A percentile compares a stretch with the other conserved stretches of the same genome.
phyloP scores from a whole-genome alignment of 2,329 filamentous ascomycete species.

The Pseudogymnoascus sp. region DNA sequence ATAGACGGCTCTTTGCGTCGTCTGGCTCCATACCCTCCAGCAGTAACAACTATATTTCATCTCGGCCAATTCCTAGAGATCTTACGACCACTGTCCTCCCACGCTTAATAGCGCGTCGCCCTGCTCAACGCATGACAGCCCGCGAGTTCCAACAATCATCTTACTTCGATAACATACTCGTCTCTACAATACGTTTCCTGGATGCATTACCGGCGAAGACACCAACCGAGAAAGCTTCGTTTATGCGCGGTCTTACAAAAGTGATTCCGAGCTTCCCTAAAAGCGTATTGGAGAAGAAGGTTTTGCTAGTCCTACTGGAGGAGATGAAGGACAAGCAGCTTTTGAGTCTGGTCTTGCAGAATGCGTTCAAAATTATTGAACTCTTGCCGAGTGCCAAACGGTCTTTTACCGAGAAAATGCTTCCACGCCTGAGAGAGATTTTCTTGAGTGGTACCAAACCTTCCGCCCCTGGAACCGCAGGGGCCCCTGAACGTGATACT shows the following conservation, averaged over 20 bases:
- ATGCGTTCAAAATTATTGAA: slow-evolving; percentile 82
- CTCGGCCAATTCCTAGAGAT: slow-evolving; percentile 69
- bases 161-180: slow-evolving; percentile 94
- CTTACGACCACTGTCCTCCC: slow-evolving; percentile 69
- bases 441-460: slow-evolving; percentile 58
- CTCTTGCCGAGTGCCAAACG: slow-evolving; percentile 68
- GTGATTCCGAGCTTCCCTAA: slow-evolving; percentile 89
- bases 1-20: slow-evolving; percentile 74
- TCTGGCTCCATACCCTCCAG: slow-evolving; percentile 69
- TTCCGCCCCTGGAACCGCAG: slow-evolving; percentile 31
- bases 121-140: slow-evolving; percentile 78
- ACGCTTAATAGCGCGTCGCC: slow-evolving; percentile 74
- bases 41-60: slow-evolving; percentile 76
- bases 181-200: slow-evolving; percentile 91
- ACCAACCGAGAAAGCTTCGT: slow-evolving; percentile 79
- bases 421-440: slow-evolving; percentile 75
- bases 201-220: slow-evolving; percentile 89
- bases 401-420: slow-evolving; percentile 74
- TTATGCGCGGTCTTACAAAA: slow-evolving; percentile 78
- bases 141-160: slow-evolving; percentile 89
- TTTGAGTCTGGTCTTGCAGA: slow-evolving; percentile 75
- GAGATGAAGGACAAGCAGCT: slow-evolving; percentile 90
- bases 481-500: slow-evolving; percentile 62
- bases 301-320: slow-evolving; percentile 79
- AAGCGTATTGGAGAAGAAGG: slow-evolving; percentile 88